Conservation (phyloP, 306 rosid genomes). For the Prinsepia uniflora region DNA sequence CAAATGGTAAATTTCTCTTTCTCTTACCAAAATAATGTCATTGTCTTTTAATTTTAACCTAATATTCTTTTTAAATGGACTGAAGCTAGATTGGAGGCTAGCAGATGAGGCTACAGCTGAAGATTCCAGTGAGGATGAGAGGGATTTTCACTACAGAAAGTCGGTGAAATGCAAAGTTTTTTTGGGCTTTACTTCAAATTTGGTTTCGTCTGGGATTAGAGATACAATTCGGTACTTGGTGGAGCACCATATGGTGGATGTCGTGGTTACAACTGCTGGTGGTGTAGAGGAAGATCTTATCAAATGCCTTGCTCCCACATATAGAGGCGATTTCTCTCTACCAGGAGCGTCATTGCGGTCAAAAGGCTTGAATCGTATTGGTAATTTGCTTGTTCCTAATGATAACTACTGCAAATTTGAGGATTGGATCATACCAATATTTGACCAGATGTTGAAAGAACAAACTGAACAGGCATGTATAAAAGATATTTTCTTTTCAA, state of each 20-base stretch:
- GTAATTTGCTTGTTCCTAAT: constrained; percentile 90
- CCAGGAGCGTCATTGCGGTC: constrained; percentile 73
- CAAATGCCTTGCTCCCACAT: constrained; percentile 92
- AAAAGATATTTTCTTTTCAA: background rate
- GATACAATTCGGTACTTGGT: constrained; percentile 73
- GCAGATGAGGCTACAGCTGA: constrained; percentile 53
- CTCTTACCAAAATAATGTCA: background rate
- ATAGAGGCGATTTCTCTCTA: constrained; percentile 69
- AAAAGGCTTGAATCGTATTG: constrained; percentile 87
- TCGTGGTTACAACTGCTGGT: constrained; percentile 84
- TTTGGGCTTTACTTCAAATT: constrained; percentile 91
- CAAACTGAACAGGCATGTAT: constrained; percentile 58
- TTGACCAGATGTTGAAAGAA: constrained; percentile 84
- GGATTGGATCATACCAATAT: constrained; percentile 93
- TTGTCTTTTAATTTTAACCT: background rate
- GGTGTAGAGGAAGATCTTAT: constrained; percentile 94
- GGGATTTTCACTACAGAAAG: constrained; percentile 43
- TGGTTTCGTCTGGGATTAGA: constrained; percentile 88
- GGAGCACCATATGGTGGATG: constrained; percentile 90
- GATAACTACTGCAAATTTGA: constrained; percentile 87
- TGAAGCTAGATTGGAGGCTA: constrained; percentile 92
- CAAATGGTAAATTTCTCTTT: constrained; percentile 52
- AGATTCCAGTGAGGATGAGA: constrained; percentile 57
- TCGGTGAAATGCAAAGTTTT: constrained; percentile 70
- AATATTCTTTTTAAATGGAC: constrained; percentile 15